Conservation (phyloP, 208 protist species). For the Trypanosoma melophagium region DNA sequence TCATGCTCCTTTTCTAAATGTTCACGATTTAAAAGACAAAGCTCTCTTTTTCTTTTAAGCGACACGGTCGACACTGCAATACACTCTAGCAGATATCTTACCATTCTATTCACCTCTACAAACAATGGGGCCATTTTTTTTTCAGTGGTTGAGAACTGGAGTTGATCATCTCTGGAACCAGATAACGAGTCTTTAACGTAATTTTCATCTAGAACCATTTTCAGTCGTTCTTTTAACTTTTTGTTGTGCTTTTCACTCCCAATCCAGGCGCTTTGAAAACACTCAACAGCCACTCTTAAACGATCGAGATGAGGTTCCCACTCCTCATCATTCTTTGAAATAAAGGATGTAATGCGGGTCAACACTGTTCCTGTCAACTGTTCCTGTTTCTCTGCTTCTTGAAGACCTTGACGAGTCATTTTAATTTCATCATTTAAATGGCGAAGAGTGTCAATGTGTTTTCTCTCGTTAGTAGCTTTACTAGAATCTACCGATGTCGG, state of each 20-base stretch:
- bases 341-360: slow-evolving; percentile 20
- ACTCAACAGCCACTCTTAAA: slow-evolving; percentile 1
- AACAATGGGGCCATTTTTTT: slow-evolving; percentile 19
- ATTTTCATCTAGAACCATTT: slow-evolving; percentile 1
- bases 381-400: slow-evolving; percentile 11
- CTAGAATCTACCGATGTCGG: background rate
- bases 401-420: slow-evolving; percentile 6
- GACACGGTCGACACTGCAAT: slow-evolving; percentile 10
- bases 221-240: slow-evolving; percentile 14
- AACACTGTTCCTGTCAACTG: slow-evolving; percentile 18
- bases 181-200: background rate
- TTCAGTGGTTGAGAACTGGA: slow-evolving; percentile 4
- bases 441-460: background rate
- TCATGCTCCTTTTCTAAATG: slow-evolving; percentile 12
- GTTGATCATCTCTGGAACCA: background rate
- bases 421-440: slow-evolving; percentile 11
- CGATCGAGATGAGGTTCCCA: background rate
- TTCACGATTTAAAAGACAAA: slow-evolving; percentile 12
- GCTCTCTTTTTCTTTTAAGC: slow-evolving; percentile 9
- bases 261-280: slow-evolving; percentile 4
- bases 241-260: slow-evolving; percentile 17
- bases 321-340: slow-evolving; percentile 16
- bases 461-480: background rate
- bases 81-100: background rate
- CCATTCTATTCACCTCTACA: slow-evolving; percentile 8